Percentiles rank a stretch among this genome's conserved stretches.
Evolutionary conservation across 495 filamentous ascomycete genomes (phyloP).

Genomic region (Penicillium simplicissimum): DNA sequence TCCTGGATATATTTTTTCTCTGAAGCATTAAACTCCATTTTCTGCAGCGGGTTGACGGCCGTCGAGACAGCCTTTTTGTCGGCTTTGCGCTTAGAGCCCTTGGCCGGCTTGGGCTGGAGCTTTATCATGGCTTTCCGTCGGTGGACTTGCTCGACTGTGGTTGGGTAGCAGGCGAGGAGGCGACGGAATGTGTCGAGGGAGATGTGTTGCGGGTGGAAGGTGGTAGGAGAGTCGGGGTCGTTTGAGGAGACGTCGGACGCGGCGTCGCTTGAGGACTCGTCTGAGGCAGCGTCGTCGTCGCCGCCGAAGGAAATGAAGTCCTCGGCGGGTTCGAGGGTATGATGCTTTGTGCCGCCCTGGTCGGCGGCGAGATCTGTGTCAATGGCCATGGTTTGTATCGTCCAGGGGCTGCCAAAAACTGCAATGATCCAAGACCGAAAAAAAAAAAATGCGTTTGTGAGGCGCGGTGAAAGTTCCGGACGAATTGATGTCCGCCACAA

Average conservation of each 20-base stretch:
- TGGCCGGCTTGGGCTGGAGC: slow-evolving; percentile 24
- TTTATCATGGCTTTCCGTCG: slow-evolving; percentile 27
- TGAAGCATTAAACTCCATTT: slow-evolving; percentile 11
- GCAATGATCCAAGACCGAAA: background rate
- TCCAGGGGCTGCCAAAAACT: background rate
- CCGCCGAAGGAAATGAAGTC: slow-evolving; percentile 14
- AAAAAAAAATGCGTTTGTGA: background rate
- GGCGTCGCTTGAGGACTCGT: background rate
- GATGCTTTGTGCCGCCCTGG: too few species aligned
- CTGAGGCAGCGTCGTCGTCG: background rate
- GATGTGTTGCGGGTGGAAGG: slow-evolving; percentile 34
- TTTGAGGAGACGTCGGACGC: background rate
- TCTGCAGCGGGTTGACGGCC: slow-evolving; percentile 1
- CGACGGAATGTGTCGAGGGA: slow-evolving; percentile 31
- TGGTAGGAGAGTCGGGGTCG: background rate
- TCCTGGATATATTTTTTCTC: slow-evolving; percentile 21
- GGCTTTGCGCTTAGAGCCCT: slow-evolving; percentile 13
- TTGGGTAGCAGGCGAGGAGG: slow-evolving; percentile 35
- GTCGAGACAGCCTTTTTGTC: slow-evolving; percentile 6
- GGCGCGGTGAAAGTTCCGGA: background rate
- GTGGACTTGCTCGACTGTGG: slow-evolving; percentile 30
- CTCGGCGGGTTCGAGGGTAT: slow-evolving; percentile 1
- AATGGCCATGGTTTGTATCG: background rate
- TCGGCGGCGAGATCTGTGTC: background rate
- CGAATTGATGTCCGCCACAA: background rate